Base-by-base conservation (phyloP, 768 basidiomycete species). In the Ramaria sp. region DNA sequence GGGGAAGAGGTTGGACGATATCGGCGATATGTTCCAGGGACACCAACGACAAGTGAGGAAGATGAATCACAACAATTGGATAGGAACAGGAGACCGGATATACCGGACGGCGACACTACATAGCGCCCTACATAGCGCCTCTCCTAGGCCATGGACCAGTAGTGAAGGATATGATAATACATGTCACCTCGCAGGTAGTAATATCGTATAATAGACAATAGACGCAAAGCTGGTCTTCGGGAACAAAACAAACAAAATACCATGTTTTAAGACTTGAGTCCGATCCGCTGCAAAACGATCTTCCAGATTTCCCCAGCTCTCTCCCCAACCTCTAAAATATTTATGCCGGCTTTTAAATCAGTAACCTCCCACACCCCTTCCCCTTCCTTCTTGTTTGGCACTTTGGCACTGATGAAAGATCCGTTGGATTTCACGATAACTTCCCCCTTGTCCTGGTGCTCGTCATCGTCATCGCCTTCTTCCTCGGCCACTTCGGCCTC, bases 251-350 rank as follows among this genome's bases (percentile, higher is more conserved):
- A 18, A 8, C 3, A 13, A 8, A 13, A 34, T 9, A 18, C 42
- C 3, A 34, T 1, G 6, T 20, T 13, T 27, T 47, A 55, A 24
- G 28, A 8, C 28, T 45, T 55, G 2, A 48, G 22, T 20, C 42
- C 24, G n/a, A 47, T 56, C 41, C 79, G 73, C 59, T 81, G 78
- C 41, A 82, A 67, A 63, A 83, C 83, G 22, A 85, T 71, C 65
- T 82, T 86, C 85, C 85, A 88, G 24, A 78, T 65, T 60, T 79
- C 64, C 9, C 84, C 84, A 32, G 78, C 81, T 61, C 75, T 76
- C 69, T 85, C 84, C 32, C 87, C 85, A 24, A 91, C 68, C 65
- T 90, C 88, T 27, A 91, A 64, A 16, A 79, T 67, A 60, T 78
- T 85, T 4, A 71, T 61, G 13, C 88, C 88, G 3, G 70, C 63